These are phyloP conservation scores for Phytophthora foliorum DNA, from an alignment of 352 stramenopile species.

Conservation along the genomic window DNA sequence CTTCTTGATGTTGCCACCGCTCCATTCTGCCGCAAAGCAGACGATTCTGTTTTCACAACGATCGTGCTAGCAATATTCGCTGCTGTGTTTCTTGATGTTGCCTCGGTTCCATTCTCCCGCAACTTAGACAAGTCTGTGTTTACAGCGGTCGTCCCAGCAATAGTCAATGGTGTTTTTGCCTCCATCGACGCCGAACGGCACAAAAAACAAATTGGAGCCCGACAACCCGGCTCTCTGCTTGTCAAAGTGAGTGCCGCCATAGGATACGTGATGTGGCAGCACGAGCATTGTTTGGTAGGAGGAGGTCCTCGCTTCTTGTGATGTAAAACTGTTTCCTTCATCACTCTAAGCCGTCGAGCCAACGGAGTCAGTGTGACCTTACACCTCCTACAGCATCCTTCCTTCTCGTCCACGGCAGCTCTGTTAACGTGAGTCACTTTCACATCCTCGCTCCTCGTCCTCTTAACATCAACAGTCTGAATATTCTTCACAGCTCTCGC, in stretches of 20 bases:
- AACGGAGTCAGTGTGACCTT: conserved; percentile 5
- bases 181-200: conserved; percentile 1
- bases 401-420: not conserved
- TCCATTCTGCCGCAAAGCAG: not conserved
- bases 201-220: not conserved
- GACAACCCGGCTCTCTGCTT: not conserved
- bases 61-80: not conserved
- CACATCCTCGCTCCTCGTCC: conserved; percentile 2
- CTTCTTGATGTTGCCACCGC: not conserved
- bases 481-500: conserved; percentile 1
- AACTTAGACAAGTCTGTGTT: not conserved
- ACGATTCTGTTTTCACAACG: not conserved
- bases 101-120: not conserved
- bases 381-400: not conserved
- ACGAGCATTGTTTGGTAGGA: conserved; percentile 12
- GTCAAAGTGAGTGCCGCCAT: conserved; percentile 5
- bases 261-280: conserved; percentile 19
- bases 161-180: not conserved
- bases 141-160: not conserved
- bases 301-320: not conserved
- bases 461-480: conserved; percentile 10
- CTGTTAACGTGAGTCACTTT: conserved; percentile 2
- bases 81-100: not conserved
- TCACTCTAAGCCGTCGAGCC: not conserved
- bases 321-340: conserved; percentile 6